Evolutionary conservation across 1,284 basidiomycete genomes (phyloP), one percentile per base, ranked within the genome.

Genomic region (Trichosporon asahii): DNA sequence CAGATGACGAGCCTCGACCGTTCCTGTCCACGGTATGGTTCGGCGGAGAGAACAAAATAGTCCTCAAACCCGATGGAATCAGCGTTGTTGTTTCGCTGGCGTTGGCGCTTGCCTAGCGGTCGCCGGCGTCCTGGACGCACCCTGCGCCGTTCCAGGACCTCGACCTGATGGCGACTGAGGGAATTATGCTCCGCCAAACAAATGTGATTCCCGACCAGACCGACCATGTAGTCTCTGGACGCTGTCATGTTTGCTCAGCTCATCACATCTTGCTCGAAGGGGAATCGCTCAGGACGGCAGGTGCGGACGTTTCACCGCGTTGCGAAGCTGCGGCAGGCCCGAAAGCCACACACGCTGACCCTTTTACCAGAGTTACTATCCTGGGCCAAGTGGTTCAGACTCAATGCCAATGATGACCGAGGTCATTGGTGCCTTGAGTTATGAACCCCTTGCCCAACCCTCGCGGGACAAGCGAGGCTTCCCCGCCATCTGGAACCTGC

Each of bases 11-110:
- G 55, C 29, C 29, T n/a, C 29, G 57, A 33, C 57, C 57, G 57
- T 61, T 61, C 57, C 57, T 61, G 57, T 61, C 57, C 57, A 61
- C 57, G 57, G 57, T 33, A 61, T 61, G 57, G 18, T 18, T n/a
- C 40, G 40, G 40, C 40, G 40, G 40, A 44, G 18, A 44, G 40
- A 44, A 44, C 11, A 14, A 11, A 44, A 15, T 12, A 40, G 7
- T 5, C n/a, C 40, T 44, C 40, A n/a, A 6, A n/a, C 40, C 40
- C 40, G 40, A 44, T n/a, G 12, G 31, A 8, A 6, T 6, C 31
- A 9, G 31, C 31, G 31, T 33, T 9, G 11, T 33, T 33, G 31
- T 33, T 44, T n/a, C 40, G 40, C 35, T 37, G 9, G 35, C 35
- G 35, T 14, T 37, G 35, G 31, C 35, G 35, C 40, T 44, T 44